Base-by-base conservation (phyloP, 2,329 filamentous ascomycete species). In the Diplodia intermedia region DNA sequence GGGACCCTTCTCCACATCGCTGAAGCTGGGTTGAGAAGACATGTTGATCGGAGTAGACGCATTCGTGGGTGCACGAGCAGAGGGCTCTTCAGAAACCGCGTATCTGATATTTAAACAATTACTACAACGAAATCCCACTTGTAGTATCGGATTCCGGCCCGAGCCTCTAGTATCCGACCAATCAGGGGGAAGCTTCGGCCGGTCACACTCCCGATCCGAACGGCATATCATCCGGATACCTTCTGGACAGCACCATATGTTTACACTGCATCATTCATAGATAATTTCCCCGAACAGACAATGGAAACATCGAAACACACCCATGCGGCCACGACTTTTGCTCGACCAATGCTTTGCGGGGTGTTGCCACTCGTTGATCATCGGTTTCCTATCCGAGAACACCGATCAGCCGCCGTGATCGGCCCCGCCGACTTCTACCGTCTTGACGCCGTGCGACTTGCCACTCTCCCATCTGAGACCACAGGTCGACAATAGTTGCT, bases 201-300 rank as follows among this genome's bases (percentile, higher is more conserved):
- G 50, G 50, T 29, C 26, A 18, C 18, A 26, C 50, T 26, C 50
- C 50, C 50, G 50, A 53, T 53, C 50, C 50, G 50, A 29, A 26
- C 50, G 23, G 23, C 23, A 29, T 53, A 7, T 3, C 23, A 14
- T 14, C 50, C 50, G 43, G 18, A 4, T 18, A n/a, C 18, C 18
- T 20, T 12, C 9, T 36, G 20, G 6, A 11, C n/a, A n/a, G n/a
- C n/a, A 47, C n/a, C 7, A 9, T 20, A n/a, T 20, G 43, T 7
- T 20, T 20, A 47, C 18, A n/a, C 3, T 20, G 7, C 33, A 36
- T 9, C 33, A 4, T 36, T 8, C 33, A 12, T 2, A 36, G 9
- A 9, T 3, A 36, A 4, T 9, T 3, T 36, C 33, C 11, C 11
- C 11, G 9, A 2, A 36, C 1, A 12, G 11, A 36, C 9, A 12